Conservation (phyloP, 768 basidiomycete genomes). For the Asterophora lycoperdoides region DNA sequence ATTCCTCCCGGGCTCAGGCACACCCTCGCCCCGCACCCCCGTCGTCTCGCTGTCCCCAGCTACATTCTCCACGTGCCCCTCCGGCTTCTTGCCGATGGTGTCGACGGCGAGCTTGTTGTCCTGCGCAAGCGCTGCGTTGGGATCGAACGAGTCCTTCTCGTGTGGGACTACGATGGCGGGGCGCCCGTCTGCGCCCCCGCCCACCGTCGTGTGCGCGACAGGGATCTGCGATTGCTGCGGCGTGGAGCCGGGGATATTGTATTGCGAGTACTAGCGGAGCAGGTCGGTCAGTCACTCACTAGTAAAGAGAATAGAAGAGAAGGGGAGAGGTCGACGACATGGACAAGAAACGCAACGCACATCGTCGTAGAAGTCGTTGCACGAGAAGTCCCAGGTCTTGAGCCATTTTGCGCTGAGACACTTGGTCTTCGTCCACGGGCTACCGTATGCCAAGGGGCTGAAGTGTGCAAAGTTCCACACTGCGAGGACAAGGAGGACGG, state of each 20-base stretch:
- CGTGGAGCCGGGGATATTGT: constrained; percentile 36
- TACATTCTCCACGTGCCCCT: too few relatives aligned
- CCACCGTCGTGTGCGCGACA: constrained; percentile 43
- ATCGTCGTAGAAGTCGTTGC: constrained; percentile 66
- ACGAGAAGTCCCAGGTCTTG: constrained; percentile 95
- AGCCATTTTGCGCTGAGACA: constrained; percentile 81
- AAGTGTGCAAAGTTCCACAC: constrained; percentile 77
- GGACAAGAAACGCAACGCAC: too few relatives aligned
- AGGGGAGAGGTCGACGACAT: too few relatives aligned
- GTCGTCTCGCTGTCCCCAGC: constrained; percentile 18
- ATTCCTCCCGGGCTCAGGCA: constrained; percentile 71
- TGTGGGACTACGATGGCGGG: constrained; percentile 48
- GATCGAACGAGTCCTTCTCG: constrained; percentile 25
- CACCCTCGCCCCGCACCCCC: constrained; percentile 40
- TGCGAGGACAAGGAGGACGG: constrained; percentile 64
- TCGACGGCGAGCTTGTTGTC: neutral
- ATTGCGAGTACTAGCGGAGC: constrained; percentile 52
- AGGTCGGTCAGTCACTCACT: too few relatives aligned
- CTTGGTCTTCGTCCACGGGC: constrained; percentile 76
- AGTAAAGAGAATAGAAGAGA: neutral
- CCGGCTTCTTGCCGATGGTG: constrained; percentile 8
- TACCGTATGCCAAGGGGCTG: constrained; percentile 81
- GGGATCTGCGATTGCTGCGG: constrained; percentile 33
- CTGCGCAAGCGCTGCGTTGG: constrained; percentile 4
- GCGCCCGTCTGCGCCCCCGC: constrained; percentile 50